Conservation (phyloP, 148 eudicot species). For the Hydrangea macrophylla region DNA sequence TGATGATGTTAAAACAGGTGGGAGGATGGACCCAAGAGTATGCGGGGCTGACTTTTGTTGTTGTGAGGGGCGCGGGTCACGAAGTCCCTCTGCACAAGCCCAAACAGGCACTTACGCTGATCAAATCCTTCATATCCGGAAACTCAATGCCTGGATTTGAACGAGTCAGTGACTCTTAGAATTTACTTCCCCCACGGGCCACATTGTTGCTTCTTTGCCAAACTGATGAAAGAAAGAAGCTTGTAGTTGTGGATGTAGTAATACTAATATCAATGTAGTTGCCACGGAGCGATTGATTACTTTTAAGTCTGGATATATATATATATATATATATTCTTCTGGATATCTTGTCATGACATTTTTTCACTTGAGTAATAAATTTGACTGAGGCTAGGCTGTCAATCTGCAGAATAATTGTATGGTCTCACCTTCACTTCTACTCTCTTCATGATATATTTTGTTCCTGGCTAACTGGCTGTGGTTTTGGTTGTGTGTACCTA, state of each 20-base stretch:
- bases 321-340: too few species aligned
- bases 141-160: slow-evolving; percentile 63
- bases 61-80: slow-evolving; percentile 96
- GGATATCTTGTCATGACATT: neutral
- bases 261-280: neutral
- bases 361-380: neutral
- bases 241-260: neutral
- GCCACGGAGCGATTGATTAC: neutral
- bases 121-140: slow-evolving; percentile 68
- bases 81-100: slow-evolving; percentile 91
- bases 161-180: slow-evolving; percentile 38
- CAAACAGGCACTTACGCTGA: slow-evolving; percentile 65
- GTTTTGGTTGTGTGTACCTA: too few species aligned
- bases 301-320: neutral
- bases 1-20: slow-evolving; percentile 45
- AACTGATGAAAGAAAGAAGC: slow-evolving; percentile 7
- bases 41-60: slow-evolving; percentile 84
- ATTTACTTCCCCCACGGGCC: neutral
- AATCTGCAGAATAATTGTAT: neutral
- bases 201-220: neutral
- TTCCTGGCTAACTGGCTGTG: too few species aligned
- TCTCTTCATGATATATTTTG: too few species aligned
- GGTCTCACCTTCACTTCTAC: neutral
- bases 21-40: slow-evolving; percentile 96
- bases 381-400: neutral